Base-by-base conservation (phyloP, 495 filamentous ascomycete genomes). In the Aspergillus hancockii region DNA sequence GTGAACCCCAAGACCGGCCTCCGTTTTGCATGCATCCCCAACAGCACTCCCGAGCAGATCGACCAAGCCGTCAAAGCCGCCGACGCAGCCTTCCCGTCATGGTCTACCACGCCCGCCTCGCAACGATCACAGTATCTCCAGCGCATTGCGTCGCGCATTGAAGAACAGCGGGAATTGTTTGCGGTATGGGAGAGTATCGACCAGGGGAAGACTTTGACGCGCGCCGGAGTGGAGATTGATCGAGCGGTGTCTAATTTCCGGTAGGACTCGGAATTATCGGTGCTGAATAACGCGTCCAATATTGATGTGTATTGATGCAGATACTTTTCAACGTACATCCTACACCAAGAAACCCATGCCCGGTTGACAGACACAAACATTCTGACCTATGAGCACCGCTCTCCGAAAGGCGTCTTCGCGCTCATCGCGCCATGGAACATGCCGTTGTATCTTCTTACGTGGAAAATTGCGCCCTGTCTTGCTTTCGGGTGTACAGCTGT, bases 401-500 rank as follows among this genome's bases (percentile, higher is more conserved):
- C 63, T 0, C 60, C 63, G 6, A 46, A 63, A 16, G 59, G 64
- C 8, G 61, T 64, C 25, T 63, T 63, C 23, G 57, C 54, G 12
- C 40, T 66, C 8, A 66, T 66, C 38, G 54, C 63, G 16, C 64
- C 64, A 23, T 67, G 64, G 64, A 67, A 67, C 36, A 67, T 67
- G 64, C 64, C 64, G 2, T 40, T 67, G 18, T 64, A 64, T 50
- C 61, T 64, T 18, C 34, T 67, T 12, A 67, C 64, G 18, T 61
- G 64, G 58, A 83, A 83, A 59, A 69, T 72, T 49, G 78, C 71
- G 13, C 71, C 78, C 10, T 79, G 77, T 14, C 69, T 83, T 13
- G 76, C 75, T 6, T 72, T 74, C 8, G 80, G 80, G 13, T 78
- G 77, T 59, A 67, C 64, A n/a, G 62, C 57, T 21, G 60, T 69